A percentile compares a stretch with the other conserved stretches of the same genome.
phyloP scores from a whole-genome alignment of 2,329 filamentous ascomycete species.

The Chrysoporthe puriensis region DNA sequence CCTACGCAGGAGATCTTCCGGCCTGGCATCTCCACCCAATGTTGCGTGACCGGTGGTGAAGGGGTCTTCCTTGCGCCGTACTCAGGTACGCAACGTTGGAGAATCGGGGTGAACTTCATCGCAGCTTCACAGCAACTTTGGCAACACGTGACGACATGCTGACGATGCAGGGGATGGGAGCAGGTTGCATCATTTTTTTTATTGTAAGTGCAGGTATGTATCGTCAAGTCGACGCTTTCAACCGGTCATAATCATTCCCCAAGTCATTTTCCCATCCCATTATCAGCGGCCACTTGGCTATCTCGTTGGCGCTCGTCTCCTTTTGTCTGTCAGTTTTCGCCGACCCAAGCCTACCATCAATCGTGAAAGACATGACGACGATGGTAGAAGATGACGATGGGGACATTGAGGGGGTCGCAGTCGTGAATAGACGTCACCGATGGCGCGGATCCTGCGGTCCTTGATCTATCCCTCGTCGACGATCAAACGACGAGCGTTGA shows the following conservation, averaged over 20 bases:
- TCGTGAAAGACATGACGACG: neutral
- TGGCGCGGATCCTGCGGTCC: neutral
- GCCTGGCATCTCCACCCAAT: neutral
- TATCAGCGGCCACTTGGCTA: neutral
- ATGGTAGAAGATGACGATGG: neutral
- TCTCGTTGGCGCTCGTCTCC: neutral
- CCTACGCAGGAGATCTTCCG: neutral
- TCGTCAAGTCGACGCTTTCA: neutral
- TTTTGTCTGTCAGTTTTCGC: neutral
- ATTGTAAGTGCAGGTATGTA: neutral
- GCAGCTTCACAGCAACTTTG: neutral
- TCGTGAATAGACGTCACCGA: neutral
- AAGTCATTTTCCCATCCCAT: neutral
- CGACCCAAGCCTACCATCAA: neutral
- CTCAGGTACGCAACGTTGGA: neutral
- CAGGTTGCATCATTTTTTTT: neutral
- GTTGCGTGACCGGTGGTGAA: neutral
- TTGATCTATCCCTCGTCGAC: neutral
- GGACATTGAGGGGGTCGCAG: neutral
- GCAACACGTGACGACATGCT: neutral
- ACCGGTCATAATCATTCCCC: neutral
- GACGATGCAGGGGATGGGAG: neutral
- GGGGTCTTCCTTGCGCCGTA: neutral
- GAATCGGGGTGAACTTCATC: conserved; percentile 6
- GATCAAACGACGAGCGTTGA: neutral